Evolutionary conservation across 306 rosid genomes (phyloP).

Genomic region (Citrullus mucosospermus): DNA sequence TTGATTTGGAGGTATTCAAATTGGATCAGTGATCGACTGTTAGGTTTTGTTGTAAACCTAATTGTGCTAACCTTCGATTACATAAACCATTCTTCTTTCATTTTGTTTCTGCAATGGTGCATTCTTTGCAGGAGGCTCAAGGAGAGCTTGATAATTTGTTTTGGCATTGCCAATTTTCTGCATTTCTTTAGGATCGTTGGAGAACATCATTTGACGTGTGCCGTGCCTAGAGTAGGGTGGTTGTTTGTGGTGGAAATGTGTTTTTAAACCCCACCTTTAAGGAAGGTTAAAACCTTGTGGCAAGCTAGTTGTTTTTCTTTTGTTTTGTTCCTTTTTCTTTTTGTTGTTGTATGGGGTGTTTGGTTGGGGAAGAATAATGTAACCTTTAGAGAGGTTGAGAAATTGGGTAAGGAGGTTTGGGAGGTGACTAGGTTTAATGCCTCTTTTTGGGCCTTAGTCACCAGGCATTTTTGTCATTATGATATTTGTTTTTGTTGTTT

Average conservation of each 20-base stretch:
- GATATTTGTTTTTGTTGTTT: no score
- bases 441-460: neutral
- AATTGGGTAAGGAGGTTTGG: no score
- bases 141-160: neutral
- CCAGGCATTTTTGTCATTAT: neutral
- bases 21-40: no score
- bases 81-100: neutral
- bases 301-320: neutral
- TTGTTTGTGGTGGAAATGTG: neutral
- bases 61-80: no score
- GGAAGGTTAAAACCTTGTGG: neutral
- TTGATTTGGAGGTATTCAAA: no score
- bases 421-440: neutral
- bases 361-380: no score
- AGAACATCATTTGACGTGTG: neutral
- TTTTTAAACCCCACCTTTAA: neutral
- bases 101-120: neutral
- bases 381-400: no score
- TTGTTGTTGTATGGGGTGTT: no score
- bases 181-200: neutral
- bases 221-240: neutral
- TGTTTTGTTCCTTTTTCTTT: no score
- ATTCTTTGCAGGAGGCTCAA: no score
- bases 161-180: neutral
- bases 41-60: no score